phyloP scores from a whole-genome alignment of 306 rosid genomes.

The Medicago arabica region DNA sequence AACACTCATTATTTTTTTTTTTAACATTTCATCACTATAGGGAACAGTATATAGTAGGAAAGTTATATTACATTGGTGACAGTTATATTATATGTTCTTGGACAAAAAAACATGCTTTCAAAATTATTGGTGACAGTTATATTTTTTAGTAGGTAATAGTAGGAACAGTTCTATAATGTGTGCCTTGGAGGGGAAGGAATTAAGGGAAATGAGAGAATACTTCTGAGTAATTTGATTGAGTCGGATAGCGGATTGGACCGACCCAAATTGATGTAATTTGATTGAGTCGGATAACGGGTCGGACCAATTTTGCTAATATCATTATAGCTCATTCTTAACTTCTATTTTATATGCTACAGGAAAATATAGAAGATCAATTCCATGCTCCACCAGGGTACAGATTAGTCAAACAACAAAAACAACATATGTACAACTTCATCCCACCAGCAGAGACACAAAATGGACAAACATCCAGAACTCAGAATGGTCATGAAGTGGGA shows the following conservation, averaged over 20 bases:
- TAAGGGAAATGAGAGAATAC: too few species aligned
- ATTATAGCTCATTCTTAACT: conserved; percentile 33
- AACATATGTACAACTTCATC: conserved; percentile 58
- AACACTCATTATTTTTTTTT: conserved; percentile 7
- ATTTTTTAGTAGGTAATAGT: too few species aligned
- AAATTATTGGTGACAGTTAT: neutral
- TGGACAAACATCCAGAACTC: conserved; percentile 43
- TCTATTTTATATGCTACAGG: conserved; percentile 47
- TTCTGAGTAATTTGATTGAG: too few species aligned
- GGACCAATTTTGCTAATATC: conserved; percentile 3
- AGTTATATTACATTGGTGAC: too few species aligned
- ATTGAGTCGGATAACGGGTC: neutral
- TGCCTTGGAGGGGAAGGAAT: too few species aligned
- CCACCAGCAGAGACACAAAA: conserved; percentile 51
- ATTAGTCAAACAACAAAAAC: conserved; percentile 47
- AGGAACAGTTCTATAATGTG: neutral
- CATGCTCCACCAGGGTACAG: conserved; percentile 41
- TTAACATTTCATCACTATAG: neutral
- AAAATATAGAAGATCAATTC: conserved; percentile 45
- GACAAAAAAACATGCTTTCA: neutral
- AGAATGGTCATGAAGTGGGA: conserved; percentile 49
- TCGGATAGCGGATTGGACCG: too few species aligned
- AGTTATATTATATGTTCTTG: neutral
- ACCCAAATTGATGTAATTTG: neutral
- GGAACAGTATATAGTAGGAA: too few species aligned